Evolutionary conservation across 2,329 filamentous ascomycete genomes (phyloP).

Genomic region (Mariannaea elegans): DNA sequence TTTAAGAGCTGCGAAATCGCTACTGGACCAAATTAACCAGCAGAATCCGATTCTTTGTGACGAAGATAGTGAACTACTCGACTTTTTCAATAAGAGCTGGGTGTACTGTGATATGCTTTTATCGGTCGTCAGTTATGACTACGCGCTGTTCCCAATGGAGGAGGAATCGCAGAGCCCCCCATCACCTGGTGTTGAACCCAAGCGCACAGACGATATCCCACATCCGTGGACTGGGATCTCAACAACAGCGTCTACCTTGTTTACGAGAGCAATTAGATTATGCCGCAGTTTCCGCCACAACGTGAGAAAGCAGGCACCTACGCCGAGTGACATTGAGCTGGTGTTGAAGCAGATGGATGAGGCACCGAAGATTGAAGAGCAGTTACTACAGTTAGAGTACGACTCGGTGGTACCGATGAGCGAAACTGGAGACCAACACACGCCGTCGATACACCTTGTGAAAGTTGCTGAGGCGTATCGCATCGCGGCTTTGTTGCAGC

Average conservation of each 20-base stretch:
- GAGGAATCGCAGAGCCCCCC: conserved; percentile 18
- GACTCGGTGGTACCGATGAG: conserved; percentile 18
- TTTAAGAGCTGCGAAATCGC: conserved; percentile 39
- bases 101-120: conserved; percentile 52
- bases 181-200: not conserved
- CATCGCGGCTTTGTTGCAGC: conserved; percentile 49
- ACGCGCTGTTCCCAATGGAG: conserved; percentile 19
- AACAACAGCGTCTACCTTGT: conserved; percentile 42
- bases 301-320: conserved; percentile 24
- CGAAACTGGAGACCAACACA: conserved; percentile 45
- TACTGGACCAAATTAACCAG: conserved; percentile 39
- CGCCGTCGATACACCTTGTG: conserved; percentile 44
- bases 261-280: conserved; percentile 47
- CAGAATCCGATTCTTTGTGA: conserved; percentile 25
- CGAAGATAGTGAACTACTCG: conserved; percentile 41
- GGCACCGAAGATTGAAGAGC: conserved; percentile 47
- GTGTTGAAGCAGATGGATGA: conserved; percentile 36
- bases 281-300: conserved; percentile 47
- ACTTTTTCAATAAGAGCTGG: conserved; percentile 51
- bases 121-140: conserved; percentile 48
- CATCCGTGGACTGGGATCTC: conserved; percentile 53
- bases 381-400: conserved; percentile 45
- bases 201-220: conserved; percentile 32
- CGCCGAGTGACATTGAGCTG: conserved; percentile 42
- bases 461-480: conserved; percentile 51